Conservation (phyloP, 2,329 filamentous ascomycete species). For the Aplosporella prunicola region DNA sequence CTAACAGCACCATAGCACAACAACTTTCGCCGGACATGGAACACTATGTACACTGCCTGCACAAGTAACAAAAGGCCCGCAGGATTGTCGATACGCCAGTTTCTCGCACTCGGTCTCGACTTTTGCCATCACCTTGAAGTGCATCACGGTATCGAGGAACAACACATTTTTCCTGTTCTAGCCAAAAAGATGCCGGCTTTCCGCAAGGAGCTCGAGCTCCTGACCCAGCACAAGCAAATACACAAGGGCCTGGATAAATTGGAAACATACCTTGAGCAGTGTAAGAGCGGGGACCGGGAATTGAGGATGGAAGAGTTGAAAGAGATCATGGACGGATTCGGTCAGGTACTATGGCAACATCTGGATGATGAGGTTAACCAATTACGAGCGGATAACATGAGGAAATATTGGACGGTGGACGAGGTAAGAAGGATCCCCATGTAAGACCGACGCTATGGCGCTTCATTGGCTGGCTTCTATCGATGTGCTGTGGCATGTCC, state of each 20-base stretch:
- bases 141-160: constrained; percentile 79
- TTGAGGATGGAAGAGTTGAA: constrained; percentile 51
- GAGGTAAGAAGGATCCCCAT: constrained; percentile 66
- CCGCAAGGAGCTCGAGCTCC: constrained; percentile 51
- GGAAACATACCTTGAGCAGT: constrained; percentile 54
- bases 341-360: constrained; percentile 69
- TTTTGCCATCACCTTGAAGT: constrained; percentile 61
- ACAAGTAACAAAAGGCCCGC: constrained; percentile 48
- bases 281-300: constrained; percentile 53
- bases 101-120: constrained; percentile 57
- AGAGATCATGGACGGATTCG: constrained; percentile 67
- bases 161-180: constrained; percentile 68
- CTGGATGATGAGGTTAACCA: constrained; percentile 74
- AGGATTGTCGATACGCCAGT: constrained; percentile 57
- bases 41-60: constrained; percentile 57
- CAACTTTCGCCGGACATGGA: constrained; percentile 69
- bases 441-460: no score
- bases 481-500: no score
- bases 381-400: constrained; percentile 78
- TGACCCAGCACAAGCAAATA: constrained; percentile 69
- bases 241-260: constrained; percentile 64
- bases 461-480: no score
- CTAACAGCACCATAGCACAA: constrained; percentile 48
- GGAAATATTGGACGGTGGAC: constrained; percentile 65
- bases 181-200: constrained; percentile 75